phyloP scores from a whole-genome alignment of 768 basidiomycete genomes.

The Boletus barrowsii region DNA sequence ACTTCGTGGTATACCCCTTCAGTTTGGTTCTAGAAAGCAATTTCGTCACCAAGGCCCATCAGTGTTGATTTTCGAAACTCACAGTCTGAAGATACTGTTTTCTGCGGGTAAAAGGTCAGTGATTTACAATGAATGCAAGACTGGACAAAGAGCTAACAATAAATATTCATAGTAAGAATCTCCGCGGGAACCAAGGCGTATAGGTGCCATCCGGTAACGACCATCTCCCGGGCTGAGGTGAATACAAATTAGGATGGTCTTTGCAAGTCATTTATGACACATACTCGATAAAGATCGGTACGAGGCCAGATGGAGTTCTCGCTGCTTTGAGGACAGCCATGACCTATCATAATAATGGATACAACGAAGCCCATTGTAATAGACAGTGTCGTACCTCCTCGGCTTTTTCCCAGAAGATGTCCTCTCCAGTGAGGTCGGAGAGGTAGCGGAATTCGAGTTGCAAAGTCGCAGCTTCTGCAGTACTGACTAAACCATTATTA shows the following conservation, averaged over 20 bases:
- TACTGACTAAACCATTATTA: slow-evolving; percentile 62
- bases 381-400: slow-evolving; percentile 51
- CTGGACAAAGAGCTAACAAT: slow-evolving; percentile 44
- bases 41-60: background rate
- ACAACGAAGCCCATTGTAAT: background rate
- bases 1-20: slow-evolving; percentile 79
- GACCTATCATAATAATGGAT: slow-evolving; percentile 36
- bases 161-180: slow-evolving; percentile 95
- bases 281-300: slow-evolving; percentile 82
- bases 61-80: slow-evolving; percentile 6
- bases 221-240: slow-evolving; percentile 45
- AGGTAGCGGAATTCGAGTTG: slow-evolving; percentile 92
- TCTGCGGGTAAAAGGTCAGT: slow-evolving; percentile 13
- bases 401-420: slow-evolving; percentile 75
- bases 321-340: slow-evolving; percentile 70
- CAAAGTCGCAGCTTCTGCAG: slow-evolving; percentile 84
- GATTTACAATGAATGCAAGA: background rate
- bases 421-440: slow-evolving; percentile 71
- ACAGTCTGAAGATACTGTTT: slow-evolving; percentile 35
- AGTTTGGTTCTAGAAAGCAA: slow-evolving; percentile 52
- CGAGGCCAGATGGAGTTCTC: slow-evolving; percentile 67
- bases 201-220: slow-evolving; percentile 60
- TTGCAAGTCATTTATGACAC: slow-evolving; percentile 17
- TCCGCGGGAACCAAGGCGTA: slow-evolving; percentile 87
- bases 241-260: slow-evolving; percentile 10